phyloP scores from a whole-genome alignment of 31 red algal genomes.

The Odonthalia washingtoniensis region DNA sequence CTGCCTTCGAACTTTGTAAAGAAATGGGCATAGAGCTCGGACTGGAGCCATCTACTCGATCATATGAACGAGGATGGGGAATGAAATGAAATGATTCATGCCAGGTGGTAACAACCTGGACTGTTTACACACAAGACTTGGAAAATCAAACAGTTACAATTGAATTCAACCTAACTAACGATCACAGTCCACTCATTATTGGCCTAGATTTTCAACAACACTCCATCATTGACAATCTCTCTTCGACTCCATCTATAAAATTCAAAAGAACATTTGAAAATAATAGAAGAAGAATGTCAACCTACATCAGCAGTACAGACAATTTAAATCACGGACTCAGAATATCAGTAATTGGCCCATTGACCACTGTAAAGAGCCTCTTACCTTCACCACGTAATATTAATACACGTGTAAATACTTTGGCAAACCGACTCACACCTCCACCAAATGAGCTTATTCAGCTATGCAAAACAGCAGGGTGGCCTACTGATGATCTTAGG shows the following conservation, averaged over 20 bases:
- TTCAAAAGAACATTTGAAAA: background rate
- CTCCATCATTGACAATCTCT: background rate
- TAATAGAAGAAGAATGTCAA: background rate
- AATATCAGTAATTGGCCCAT: background rate
- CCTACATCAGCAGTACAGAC: background rate
- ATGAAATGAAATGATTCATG: background rate
- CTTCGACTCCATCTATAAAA: background rate
- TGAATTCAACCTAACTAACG: slow-evolving; percentile 19
- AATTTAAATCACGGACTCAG: background rate
- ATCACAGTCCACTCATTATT: slow-evolving; percentile 14
- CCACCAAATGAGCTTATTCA: slow-evolving; percentile 14
- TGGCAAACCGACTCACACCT: background rate
- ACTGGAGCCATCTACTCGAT: background rate
- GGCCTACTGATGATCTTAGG: background rate
- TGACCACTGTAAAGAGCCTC: background rate
- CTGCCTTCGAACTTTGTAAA: background rate
- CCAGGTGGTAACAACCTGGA: slow-evolving; percentile 19
- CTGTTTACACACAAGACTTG: slow-evolving; percentile 15
- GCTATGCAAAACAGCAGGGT: slow-evolving; percentile 1
- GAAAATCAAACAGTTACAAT: background rate
- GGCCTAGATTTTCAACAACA: slow-evolving; percentile 1
- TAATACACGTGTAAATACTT: background rate
- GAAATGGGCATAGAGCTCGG: background rate
- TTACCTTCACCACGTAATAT: background rate
- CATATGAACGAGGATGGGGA: slow-evolving; percentile 23